Conservation (phyloP, 371 early-diverging fungal species). For the Zancudomyces culisetae region DNA sequence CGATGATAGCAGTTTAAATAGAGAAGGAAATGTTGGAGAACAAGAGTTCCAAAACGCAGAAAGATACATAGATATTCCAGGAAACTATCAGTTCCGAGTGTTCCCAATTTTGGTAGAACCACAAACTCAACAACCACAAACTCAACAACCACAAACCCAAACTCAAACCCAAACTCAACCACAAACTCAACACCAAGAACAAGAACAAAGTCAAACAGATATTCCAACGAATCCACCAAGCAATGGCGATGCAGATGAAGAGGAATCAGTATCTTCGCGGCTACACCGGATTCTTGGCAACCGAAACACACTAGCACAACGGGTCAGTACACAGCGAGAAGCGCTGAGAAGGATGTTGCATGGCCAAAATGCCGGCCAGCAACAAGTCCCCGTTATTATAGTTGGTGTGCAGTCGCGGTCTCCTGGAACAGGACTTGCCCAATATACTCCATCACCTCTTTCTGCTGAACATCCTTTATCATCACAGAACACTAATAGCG, state of each 20-base stretch:
- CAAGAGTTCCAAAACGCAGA: background rate
- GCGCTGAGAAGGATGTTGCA: constrained; percentile 3
- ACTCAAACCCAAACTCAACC: background rate
- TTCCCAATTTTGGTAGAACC: background rate
- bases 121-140: background rate
- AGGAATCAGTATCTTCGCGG: no score
- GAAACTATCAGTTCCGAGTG: constrained; percentile 3
- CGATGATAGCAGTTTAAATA: background rate
- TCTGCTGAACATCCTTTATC: background rate
- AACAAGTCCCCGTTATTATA: constrained; percentile 1
- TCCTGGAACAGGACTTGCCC: no score
- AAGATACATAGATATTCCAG: constrained; percentile 2
- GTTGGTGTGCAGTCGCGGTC: background rate
- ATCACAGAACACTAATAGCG: background rate
- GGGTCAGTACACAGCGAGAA: background rate
- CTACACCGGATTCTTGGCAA: no score
- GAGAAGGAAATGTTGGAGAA: background rate
- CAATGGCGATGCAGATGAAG: background rate
- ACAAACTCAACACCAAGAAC: background rate
- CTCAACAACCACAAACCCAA: background rate
- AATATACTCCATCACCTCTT: background rate
- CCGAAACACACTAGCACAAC: background rate
- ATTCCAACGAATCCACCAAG: background rate
- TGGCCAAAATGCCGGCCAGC: background rate
- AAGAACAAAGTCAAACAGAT: background rate